Percentiles rank a stretch among this genome's conserved stretches.
phyloP scores from a whole-genome alignment of 306 rosid genomes.

The Sindora glabra region DNA sequence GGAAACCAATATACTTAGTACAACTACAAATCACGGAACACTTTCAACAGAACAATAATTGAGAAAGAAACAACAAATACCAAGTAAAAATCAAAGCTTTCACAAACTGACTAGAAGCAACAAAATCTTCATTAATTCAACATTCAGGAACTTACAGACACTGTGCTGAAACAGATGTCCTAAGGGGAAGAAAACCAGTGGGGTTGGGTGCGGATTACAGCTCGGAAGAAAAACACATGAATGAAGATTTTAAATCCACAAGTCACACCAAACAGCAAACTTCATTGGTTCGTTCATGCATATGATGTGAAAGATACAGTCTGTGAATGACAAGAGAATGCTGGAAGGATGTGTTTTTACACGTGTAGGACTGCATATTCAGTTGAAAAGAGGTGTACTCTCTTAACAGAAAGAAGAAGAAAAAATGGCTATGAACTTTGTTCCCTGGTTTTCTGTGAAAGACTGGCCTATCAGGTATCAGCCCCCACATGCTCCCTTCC shows the following conservation, averaged over 20 bases:
- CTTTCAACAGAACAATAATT: conserved; percentile 5
- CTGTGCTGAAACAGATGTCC: conserved; percentile 2
- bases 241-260: conserved; percentile 21
- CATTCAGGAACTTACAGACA: conserved; percentile 28
- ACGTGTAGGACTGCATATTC: conserved; percentile 41
- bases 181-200: not conserved
- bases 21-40: not conserved
- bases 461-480: conserved; percentile 27
- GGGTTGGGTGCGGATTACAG: conserved; percentile 3
- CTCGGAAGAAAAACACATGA: not conserved
- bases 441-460: conserved; percentile 76
- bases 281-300: too few species aligned
- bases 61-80: conserved; percentile 12
- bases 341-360: conserved; percentile 34
- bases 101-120: not conserved
- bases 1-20: conserved; percentile 5
- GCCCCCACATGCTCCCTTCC: conserved; percentile 60
- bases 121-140: conserved; percentile 9
- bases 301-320: conserved; percentile 28
- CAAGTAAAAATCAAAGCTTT: conserved; percentile 17
- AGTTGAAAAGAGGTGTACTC: conserved; percentile 24
- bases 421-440: conserved; percentile 24
- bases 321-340: conserved; percentile 14
- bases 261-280: conserved; percentile 41
- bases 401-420: conserved; percentile 20